Base-by-base conservation (phyloP, 2,329 filamentous ascomycete genomes). In the Fusarium nurragi region DNA sequence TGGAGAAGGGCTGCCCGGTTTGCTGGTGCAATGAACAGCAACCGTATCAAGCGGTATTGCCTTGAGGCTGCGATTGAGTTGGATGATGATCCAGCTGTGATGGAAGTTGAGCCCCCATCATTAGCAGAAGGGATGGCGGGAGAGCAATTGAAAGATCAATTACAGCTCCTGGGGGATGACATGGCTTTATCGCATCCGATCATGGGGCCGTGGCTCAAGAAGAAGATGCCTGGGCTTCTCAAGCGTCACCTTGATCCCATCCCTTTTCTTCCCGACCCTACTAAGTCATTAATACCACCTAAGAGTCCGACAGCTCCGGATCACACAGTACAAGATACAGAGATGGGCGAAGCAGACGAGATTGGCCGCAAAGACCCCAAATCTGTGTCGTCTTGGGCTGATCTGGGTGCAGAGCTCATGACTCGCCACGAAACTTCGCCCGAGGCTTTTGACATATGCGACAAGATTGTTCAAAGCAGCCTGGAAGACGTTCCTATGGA, bases 21-120 rank as follows among this genome's bases (percentile, higher is more conserved):
- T 40, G 86, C 83, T 5, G 81, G 83, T 1, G 85, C 86, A 41
- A 74, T 90, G 39, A 83, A 82, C 40, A 89, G 87, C 62, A 72
- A 78, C 1, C 80, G 86, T 13, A 80, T 88, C 23, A 84, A 82
- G 64, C 79, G 88, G 32, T 90, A 86, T 70, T 89, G 87, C 57
- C 77, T 90, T 3, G 88, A 90, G 71, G 86, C 88, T 28, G 87
- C 88, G 7, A 84, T 90, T 28, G 88, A 90, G 73, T 77, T 89
- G 34, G 88, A 90, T 64, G 88, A 90, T 69, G 88, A 90, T 65
- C 88, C 88, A 0, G 81, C 87, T 4, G 78, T 88, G 3, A 81
- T 82, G 25, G 87, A 90, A 61, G 83, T 89, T 13, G 83, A 87
- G 28, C 87, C 88, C 0, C 85, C 85, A 0, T 88, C 87, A 1